Conservation (phyloP, 345 rosid species). For the Lepidium sativum region DNA sequence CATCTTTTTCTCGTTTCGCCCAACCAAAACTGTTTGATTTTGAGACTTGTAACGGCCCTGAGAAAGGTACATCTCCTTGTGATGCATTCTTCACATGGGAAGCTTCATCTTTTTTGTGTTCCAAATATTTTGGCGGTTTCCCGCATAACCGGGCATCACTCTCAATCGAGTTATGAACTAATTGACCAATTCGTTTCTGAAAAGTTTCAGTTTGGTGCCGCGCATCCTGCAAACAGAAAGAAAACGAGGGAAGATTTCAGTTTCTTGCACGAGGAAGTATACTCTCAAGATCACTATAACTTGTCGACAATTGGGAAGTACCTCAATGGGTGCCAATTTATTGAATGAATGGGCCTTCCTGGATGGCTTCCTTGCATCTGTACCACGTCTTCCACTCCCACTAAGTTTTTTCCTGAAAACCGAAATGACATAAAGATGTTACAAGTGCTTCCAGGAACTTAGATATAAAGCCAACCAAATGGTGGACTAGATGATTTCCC, state of each 20-base stretch:
- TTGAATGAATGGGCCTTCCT: slow-evolving; percentile 46
- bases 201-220: slow-evolving; percentile 29
- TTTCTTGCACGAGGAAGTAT: slow-evolving; percentile 2
- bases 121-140: slow-evolving; percentile 39
- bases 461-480: neutral
- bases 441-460: slow-evolving; percentile 7
- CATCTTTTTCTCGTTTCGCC: slow-evolving; percentile 76
- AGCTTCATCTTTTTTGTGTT: slow-evolving; percentile 45
- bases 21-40: slow-evolving; percentile 88
- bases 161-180: slow-evolving; percentile 24
- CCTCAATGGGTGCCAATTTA: slow-evolving; percentile 77
- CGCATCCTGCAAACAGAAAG: slow-evolving; percentile 44
- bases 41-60: slow-evolving; percentile 82
- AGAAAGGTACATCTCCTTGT: slow-evolving; percentile 83
- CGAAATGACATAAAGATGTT: neutral
- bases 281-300: neutral
- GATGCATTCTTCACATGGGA: slow-evolving; percentile 77
- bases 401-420: slow-evolving; percentile 64
- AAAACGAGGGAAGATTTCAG: neutral
- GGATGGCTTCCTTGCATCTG: slow-evolving; percentile 58
- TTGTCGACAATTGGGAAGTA: slow-evolving; percentile 22
- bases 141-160: slow-evolving; percentile 27
- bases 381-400: slow-evolving; percentile 45
- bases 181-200: slow-evolving; percentile 28
- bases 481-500: neutral